These are phyloP conservation scores for Dryadomyces sulphureus DNA, from an alignment of 2,329 filamentous ascomycete species.

Conservation along the genomic window DNA sequence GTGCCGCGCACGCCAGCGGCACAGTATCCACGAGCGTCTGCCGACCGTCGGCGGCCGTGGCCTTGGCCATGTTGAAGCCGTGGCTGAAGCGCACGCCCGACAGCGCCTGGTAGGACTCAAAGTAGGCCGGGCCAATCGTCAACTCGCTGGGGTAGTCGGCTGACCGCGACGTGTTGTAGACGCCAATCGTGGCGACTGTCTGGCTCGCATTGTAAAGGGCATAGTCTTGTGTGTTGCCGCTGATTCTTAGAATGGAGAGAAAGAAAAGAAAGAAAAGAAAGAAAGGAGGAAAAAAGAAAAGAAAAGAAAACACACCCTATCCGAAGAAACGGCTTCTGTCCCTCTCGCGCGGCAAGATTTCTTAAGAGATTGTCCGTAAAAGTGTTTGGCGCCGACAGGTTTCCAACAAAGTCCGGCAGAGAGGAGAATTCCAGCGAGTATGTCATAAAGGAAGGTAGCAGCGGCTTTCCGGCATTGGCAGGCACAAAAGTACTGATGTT, in stretches of 20 bases:
- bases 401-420: constrained; percentile 39
- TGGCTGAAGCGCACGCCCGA: neutral
- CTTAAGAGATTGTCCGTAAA: constrained; percentile 46
- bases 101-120: constrained; percentile 37
- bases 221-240: constrained; percentile 54
- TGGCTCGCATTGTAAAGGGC: constrained; percentile 43
- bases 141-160: constrained; percentile 46
- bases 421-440: constrained; percentile 33
- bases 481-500: neutral
- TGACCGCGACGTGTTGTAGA: constrained; percentile 31
- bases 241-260: neutral
- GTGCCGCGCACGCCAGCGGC: constrained; percentile 39
- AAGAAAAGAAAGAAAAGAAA: neutral
- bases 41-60: constrained; percentile 24
- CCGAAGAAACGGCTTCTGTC: constrained; percentile 43
- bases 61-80: neutral
- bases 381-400: constrained; percentile 36
- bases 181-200: constrained; percentile 33
- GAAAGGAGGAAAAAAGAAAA: neutral
- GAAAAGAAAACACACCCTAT: constrained; percentile 23
- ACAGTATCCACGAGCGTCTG: constrained; percentile 38
- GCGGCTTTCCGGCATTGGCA: constrained; percentile 14
- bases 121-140: constrained; percentile 44
- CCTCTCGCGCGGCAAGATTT: constrained; percentile 37
- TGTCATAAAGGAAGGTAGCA: constrained; percentile 24